Conservation (phyloP, 257 asterid species). For the Asclepias syriaca region DNA sequence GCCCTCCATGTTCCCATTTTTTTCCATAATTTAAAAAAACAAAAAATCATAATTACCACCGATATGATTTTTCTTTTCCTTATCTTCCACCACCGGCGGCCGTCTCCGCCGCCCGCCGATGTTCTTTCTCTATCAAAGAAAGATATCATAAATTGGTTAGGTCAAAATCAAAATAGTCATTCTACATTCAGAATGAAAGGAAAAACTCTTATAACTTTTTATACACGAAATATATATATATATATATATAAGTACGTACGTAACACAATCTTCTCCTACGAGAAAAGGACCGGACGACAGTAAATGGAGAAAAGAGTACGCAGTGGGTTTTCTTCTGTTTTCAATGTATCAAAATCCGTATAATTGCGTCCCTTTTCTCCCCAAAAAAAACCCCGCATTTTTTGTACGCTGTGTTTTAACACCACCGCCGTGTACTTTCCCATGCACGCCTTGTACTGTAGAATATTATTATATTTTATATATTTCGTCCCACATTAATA, state of each 20-base stretch:
- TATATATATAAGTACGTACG: background rate
- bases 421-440: background rate
- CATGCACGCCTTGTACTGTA: background rate
- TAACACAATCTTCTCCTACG: background rate
- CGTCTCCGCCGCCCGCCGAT: background rate
- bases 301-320: background rate
- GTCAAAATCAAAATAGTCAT: background rate
- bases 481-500: too few relatives aligned
- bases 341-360: background rate
- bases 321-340: background rate
- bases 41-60: background rate
- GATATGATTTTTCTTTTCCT: background rate
- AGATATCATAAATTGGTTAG: background rate
- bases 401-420: background rate
- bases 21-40: conserved; percentile 3
- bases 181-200: background rate
- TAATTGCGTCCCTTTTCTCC: background rate
- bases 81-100: background rate
- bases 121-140: background rate
- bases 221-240: background rate
- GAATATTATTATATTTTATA: too few relatives aligned
- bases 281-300: background rate
- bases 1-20: conserved; percentile 13
- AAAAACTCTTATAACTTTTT: too few relatives aligned
- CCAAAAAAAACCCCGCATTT: background rate